phyloP scores from a whole-genome alignment of 108 stramenopile species.

The Skeletonema tropicum region DNA sequence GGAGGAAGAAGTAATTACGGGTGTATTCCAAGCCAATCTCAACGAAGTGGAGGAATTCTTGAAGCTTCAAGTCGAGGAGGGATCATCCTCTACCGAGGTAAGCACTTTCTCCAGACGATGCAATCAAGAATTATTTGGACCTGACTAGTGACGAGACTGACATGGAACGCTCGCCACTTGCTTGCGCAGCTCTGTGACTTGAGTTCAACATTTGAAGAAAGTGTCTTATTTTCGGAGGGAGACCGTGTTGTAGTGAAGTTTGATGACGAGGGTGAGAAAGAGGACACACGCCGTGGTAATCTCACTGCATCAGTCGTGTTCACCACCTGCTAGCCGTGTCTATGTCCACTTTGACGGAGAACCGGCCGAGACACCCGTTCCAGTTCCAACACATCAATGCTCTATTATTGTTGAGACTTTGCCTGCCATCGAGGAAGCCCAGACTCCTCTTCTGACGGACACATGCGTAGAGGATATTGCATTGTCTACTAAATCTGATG shows the following conservation, averaged over 20 bases:
- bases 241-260: conserved; percentile 5
- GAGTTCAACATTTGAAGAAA: neutral
- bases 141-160: neutral
- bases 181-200: conserved; percentile 1
- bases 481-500: neutral
- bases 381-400: conserved; percentile 1
- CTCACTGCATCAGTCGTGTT: conserved; percentile 4
- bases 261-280: neutral
- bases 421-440: neutral
- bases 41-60: neutral
- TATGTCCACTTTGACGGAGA: conserved; percentile 6
- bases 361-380: neutral
- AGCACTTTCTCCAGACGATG: conserved; percentile 8
- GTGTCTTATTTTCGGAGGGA: neutral
- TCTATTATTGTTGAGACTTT: neutral
- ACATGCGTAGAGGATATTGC: neutral
- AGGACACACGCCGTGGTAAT: neutral
- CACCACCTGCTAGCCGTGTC: neutral
- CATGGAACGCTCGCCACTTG: neutral
- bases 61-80: conserved; percentile 6
- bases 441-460: neutral
- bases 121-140: conserved; percentile 4
- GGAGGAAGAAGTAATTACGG: neutral
- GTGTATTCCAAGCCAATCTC: neutral
- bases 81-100: neutral